Evolutionary conservation across 331 rosid species (phyloP), one percentile per base, ranked within the genome.

Genomic region (Acacia pycnantha): DNA sequence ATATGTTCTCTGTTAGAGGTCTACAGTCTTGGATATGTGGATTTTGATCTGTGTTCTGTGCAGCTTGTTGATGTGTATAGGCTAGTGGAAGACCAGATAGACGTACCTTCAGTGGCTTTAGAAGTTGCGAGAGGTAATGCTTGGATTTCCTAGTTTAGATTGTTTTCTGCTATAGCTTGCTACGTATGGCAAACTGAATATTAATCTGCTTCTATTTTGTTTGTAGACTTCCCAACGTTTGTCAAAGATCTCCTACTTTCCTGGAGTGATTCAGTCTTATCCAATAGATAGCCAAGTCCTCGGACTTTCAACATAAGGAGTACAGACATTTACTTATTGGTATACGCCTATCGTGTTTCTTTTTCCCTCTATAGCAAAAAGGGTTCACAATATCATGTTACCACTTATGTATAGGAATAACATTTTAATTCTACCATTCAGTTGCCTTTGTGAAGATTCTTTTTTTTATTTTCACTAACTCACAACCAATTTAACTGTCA

Each of bases 31-130:
- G 80, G 37, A 70, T 48, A 19, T 31, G 47, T 84, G 43, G 79
- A 69, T 82, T 47, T 78, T 81, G 68, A 84, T 69, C 58, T 75
- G 62, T 88, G 56, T 85, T 82, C 48, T 88, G 26, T 84, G 46
- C 87, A 95, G 99, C 99, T 96, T 59, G 97, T 93, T 9, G 99
- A 93, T 56, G 99, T 96, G 26, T 95, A 92, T 82, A 92, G 97
- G 86, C 85, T 94, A 71, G 88, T 96, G 24, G 98, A 96, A 90
- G 94, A 90, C 83, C 94, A 96, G 86, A 88, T 96, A 83, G 97
- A 94, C 79, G 16, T 96, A 50, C 94, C 90, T 10, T 84, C 97
- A 4, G 94, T 96, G 68, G 98, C 99, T 3, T 62, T 90, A 80
- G 97, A 94, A 90, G 98, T 96, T 67, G 99, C 86, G 21, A 86